Evolutionary conservation across 2,329 filamentous ascomycete species (phyloP).

Genomic region (Fusarium sarcochroum): DNA sequence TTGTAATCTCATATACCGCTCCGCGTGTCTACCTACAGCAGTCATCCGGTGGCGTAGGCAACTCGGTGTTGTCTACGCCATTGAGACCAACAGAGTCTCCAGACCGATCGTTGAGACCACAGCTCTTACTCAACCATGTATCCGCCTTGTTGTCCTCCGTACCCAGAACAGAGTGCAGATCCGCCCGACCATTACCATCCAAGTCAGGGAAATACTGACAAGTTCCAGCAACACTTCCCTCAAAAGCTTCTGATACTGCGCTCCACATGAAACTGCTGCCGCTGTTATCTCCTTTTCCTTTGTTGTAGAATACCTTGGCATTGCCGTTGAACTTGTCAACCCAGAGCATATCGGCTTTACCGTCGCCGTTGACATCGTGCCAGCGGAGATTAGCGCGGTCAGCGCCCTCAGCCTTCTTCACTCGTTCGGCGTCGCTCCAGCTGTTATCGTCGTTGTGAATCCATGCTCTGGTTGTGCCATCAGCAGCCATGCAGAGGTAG

Average conservation of each 20-base stretch:
- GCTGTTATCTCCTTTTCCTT: background rate
- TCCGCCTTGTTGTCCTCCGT: background rate
- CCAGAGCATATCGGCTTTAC: background rate
- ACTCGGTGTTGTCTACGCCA: background rate
- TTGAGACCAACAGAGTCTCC: background rate
- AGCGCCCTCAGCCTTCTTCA: background rate
- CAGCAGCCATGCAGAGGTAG: background rate
- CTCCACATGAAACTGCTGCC: background rate
- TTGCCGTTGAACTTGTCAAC: conserved; percentile 2
- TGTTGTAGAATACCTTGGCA: conserved; percentile 1
- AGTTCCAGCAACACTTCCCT: background rate
- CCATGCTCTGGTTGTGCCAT: background rate
- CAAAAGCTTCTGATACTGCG: background rate
- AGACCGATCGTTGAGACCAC: background rate
- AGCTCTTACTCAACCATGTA: background rate
- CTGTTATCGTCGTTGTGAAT: background rate
- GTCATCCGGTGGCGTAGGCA: conserved; percentile 1
- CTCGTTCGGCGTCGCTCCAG: background rate
- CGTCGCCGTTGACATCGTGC: conserved; percentile 2
- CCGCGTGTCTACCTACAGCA: background rate
- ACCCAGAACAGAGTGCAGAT: conserved; percentile 6
- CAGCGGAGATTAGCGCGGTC: conserved; percentile 1
- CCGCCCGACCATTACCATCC: conserved; percentile 1
- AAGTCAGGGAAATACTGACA: conserved; percentile 15
- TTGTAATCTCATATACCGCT: no score